These are phyloP conservation scores for Skeletonema marinoi DNA, from an alignment of 108 stramenopile species.

Conservation along the genomic window DNA sequence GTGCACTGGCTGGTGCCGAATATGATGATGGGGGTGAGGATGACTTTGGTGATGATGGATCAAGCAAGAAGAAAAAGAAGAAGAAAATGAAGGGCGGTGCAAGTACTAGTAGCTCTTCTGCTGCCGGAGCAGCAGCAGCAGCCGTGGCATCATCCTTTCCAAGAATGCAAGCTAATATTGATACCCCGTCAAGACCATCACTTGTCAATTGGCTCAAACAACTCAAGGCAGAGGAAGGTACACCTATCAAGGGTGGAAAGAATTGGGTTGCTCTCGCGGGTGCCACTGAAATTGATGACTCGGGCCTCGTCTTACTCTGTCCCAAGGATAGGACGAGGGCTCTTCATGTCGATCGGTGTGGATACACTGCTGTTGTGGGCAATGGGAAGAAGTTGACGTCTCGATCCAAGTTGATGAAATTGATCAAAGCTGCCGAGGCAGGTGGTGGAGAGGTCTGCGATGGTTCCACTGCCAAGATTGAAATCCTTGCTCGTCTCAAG, in stretches of 20 bases:
- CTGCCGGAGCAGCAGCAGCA: not conserved
- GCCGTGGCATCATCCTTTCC: not conserved
- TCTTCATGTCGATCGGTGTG: constrained; percentile 59
- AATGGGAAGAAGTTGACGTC: constrained; percentile 64
- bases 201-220: constrained; percentile 81
- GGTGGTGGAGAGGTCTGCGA: constrained; percentile 34
- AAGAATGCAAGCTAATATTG: constrained; percentile 34
- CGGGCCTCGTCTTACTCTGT: constrained; percentile 73
- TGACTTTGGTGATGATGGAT: constrained; percentile 1
- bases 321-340: constrained; percentile 57
- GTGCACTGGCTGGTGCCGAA: constrained; percentile 19
- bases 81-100: not conserved
- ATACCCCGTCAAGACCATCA: constrained; percentile 57
- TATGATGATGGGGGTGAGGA: constrained; percentile 26
- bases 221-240: constrained; percentile 62
- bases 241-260: constrained; percentile 80
- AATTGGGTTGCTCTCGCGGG: constrained; percentile 81
- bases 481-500: constrained; percentile 57
- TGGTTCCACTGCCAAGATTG: constrained; percentile 37
- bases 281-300: constrained; percentile 79
- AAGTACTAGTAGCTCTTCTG: not conserved
- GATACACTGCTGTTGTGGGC: constrained; percentile 77
- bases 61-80: constrained; percentile 16
- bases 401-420: constrained; percentile 38
- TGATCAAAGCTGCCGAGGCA: constrained; percentile 16